phyloP scores from a whole-genome alignment of 805 yeast species.

The Alloascoidea africana region DNA sequence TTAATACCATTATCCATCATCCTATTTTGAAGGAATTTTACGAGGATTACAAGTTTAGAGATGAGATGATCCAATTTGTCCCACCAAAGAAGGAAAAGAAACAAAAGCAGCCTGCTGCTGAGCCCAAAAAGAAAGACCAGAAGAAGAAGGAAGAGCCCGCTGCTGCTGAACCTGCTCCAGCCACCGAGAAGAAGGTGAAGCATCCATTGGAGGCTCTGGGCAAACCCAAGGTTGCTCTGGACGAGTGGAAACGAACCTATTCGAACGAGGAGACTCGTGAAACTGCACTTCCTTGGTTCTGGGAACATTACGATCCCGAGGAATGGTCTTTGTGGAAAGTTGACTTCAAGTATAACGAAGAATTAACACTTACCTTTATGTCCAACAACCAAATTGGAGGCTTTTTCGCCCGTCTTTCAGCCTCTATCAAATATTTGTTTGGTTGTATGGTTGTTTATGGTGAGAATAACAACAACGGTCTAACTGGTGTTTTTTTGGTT shows the following conservation, averaged over 20 bases:
- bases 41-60: conserved; percentile 35
- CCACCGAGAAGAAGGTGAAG: conserved; percentile 39
- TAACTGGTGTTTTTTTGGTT: conserved; percentile 64
- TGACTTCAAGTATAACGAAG: conserved; percentile 76
- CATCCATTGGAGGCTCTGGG: conserved; percentile 69
- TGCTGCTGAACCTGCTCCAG: conserved; percentile 8
- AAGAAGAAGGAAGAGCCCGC: conserved; percentile 18
- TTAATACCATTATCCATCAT: conserved; percentile 24
- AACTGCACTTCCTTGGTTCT: conserved; percentile 75
- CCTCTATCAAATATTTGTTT: conserved; percentile 67
- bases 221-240: conserved; percentile 40
- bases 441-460: conserved; percentile 78
- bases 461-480: conserved; percentile 84
- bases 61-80: conserved; percentile 39
- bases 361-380: conserved; percentile 76
- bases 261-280: conserved; percentile 77
- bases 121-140: conserved; percentile 6
- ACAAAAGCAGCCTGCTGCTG: conserved; percentile 18
- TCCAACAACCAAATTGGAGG: conserved; percentile 84
- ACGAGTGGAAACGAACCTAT: conserved; percentile 78
- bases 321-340: conserved; percentile 80
- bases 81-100: conserved; percentile 57
- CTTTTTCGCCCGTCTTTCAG: conserved; percentile 72
- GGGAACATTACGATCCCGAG: conserved; percentile 64
- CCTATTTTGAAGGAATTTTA: conserved; percentile 28